A percentile compares a stretch with the other conserved stretches of the same genome.
Conservation (phyloP, 2,329 filamentous ascomycete genomes). For the Trichophyton simii region DNA sequence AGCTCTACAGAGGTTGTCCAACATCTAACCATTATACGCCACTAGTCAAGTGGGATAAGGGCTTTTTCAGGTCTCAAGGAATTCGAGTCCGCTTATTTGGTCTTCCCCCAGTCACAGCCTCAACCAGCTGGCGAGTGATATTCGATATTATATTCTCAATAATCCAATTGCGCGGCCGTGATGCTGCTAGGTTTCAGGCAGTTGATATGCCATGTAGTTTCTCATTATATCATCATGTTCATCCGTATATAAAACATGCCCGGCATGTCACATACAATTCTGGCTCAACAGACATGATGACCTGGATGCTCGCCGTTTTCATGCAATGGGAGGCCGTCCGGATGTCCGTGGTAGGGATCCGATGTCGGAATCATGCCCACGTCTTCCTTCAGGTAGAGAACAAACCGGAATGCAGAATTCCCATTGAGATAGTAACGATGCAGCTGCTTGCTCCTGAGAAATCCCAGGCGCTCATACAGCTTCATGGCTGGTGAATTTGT, state of each 20-base stretch:
- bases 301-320: conserved; percentile 13
- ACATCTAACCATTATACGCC: too few species aligned
- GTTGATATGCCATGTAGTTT: background rate
- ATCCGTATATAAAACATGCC: background rate
- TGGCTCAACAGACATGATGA: conserved; percentile 3
- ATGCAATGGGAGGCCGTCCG: conserved; percentile 9
- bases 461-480: conserved; percentile 84
- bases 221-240: background rate
- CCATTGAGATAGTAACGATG: conserved; percentile 96
- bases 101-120: too few species aligned
- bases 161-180: background rate
- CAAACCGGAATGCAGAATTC: conserved; percentile 80
- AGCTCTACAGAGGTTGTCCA: too few species aligned
- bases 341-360: conserved; percentile 18
- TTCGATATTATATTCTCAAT: too few species aligned
- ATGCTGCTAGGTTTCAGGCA: background rate
- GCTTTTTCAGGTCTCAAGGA: too few species aligned
- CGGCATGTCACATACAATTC: background rate
- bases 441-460: conserved; percentile 79
- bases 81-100: too few species aligned
- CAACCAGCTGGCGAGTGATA: too few species aligned
- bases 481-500: conserved; percentile 82
- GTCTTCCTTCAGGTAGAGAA: conserved; percentile 62
- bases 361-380: conserved; percentile 33
- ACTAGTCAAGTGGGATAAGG: too few species aligned